Conservation (phyloP, 352 stramenopile genomes). For the Phytopythium sindhum region DNA sequence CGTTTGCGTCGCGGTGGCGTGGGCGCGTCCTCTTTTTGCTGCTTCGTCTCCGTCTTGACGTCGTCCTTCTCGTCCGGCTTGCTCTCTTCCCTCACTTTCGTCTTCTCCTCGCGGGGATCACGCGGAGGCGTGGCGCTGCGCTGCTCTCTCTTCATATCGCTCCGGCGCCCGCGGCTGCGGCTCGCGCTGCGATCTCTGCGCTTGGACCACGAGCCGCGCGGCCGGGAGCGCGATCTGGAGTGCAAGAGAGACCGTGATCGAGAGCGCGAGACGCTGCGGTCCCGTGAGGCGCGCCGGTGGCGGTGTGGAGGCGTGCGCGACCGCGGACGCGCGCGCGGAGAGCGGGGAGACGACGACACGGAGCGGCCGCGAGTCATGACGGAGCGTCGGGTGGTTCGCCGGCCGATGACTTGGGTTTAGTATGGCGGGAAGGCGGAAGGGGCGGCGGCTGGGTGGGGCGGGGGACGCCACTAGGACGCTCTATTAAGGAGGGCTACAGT, state of each 20-base stretch:
- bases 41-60: neutral
- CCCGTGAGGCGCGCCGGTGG: neutral
- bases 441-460: too few relatives aligned
- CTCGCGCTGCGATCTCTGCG: constrained; percentile 1
- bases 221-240: neutral
- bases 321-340: neutral
- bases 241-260: constrained; percentile 19
- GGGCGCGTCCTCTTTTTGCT: neutral
- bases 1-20: neutral
- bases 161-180: constrained; percentile 15
- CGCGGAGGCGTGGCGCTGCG: neutral
- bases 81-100: neutral
- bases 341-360: constrained; percentile 9
- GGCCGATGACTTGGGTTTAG: neutral
- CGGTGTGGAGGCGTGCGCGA: neutral
- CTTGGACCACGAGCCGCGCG: neutral
- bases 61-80: neutral
- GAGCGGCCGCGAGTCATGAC: constrained; percentile 14
- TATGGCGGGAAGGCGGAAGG: neutral
- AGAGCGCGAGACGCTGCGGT: constrained; percentile 12
- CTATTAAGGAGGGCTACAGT: too few relatives aligned
- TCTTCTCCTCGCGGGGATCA: neutral
- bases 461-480: too few relatives aligned
- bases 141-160: neutral
- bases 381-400: neutral